Evolutionary conservation across 2,329 filamentous ascomycete species (phyloP).

Genomic region (Penicillium sp.): DNA sequence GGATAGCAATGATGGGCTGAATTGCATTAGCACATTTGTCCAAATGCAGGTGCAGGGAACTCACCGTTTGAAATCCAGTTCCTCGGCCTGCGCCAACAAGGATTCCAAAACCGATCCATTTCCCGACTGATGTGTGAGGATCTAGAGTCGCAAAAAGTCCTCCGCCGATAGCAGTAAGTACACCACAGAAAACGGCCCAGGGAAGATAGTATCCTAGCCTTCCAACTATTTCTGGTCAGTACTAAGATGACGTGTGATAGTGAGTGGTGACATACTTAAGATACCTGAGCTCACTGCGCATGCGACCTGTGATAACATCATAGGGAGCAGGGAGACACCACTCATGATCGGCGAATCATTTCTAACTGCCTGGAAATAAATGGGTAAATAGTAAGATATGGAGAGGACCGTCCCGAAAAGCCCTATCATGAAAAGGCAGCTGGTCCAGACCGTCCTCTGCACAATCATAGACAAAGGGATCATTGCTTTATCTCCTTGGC

Average conservation of each 20-base stretch:
- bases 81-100: constrained; percentile 48
- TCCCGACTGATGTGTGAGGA: constrained; percentile 33
- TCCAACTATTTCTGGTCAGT: constrained; percentile 17
- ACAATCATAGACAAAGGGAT: constrained; percentile 40
- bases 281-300: constrained; percentile 34
- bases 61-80: constrained; percentile 24
- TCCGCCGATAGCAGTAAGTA: constrained; percentile 29
- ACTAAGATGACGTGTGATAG: background rate
- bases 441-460: constrained; percentile 35
- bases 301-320: constrained; percentile 33
- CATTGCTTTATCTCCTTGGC: constrained; percentile 44
- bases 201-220: constrained; percentile 38
- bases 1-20: constrained; percentile 44
- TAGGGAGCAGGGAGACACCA: constrained; percentile 28
- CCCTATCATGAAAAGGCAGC: constrained; percentile 12
- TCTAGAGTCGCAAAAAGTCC: constrained; percentile 47
- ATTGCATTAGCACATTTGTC: background rate
- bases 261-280: constrained; percentile 24
- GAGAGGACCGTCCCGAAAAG: constrained; percentile 9
- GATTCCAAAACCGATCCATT: constrained; percentile 53
- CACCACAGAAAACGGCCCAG: constrained; percentile 18
- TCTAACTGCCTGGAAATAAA: constrained; percentile 50
- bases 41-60: background rate
- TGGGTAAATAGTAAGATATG: constrained; percentile 22
- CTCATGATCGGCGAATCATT: constrained; percentile 27